Evolutionary conservation across 331 rosid genomes (phyloP), one percentile per base, ranked within the genome.

Genomic region (Arachis monticola): DNA sequence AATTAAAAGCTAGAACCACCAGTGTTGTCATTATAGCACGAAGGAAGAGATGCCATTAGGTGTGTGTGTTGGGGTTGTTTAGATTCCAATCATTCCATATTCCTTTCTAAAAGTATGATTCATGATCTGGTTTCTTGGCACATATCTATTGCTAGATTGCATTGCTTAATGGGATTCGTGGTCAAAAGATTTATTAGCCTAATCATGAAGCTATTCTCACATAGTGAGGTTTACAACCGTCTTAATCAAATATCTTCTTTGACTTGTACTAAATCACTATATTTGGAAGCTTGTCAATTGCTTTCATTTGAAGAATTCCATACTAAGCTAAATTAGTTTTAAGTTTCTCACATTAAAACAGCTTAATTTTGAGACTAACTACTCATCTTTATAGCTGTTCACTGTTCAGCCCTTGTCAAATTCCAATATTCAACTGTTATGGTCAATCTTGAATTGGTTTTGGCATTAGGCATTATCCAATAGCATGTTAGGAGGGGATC

Each of bases 381-480:
- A 22, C 27, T 22, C 27, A 22, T 22, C 27, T 22, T 22, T 22
- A 22, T 22, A 22, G 27, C 27, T 58, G 46, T 35, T 17, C 17
- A 35, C 50, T 51, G 45, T 50, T 73, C 13, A 12, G 50, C 13
- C 72, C 57, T 3, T 40, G 12, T 58, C 60, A 51, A 17, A 74
- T 63, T 38, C 66, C 72, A 42, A 5, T 61, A 22, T 22, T 22
- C 27, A 70, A 68, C 38, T 53, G n/a, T 51, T 4, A 52, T 55
- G 58, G 80, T 5, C 42, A 69, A 60, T 69, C 73, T 66, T 42
- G n/a, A 69, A 62, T 31, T 14, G 41, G 67, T 22, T 60, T 46
- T 75, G 68, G 75, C 27, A 58, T 65, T 51, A 30, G 67, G 67
- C 60, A 62, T 8, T 61, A 35, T 59, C 40, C 12, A 47, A 45